Conservation (phyloP, 1,284 basidiomycete species). For the Termitomyces sp. region DNA sequence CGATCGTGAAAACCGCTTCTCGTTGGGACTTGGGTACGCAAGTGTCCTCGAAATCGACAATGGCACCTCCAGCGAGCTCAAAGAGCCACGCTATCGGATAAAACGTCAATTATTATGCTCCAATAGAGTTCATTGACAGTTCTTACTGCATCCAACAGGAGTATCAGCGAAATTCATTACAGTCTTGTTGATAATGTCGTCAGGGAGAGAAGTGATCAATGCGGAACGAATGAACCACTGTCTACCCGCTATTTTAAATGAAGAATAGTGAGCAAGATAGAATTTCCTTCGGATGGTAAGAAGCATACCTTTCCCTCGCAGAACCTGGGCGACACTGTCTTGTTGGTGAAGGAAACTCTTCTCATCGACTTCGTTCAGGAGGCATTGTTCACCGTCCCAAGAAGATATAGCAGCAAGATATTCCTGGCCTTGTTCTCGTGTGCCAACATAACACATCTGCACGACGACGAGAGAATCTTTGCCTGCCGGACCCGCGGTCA, state of each 20-base stretch:
- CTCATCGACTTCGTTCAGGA: conserved; percentile 86
- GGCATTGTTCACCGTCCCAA: conserved; percentile 78
- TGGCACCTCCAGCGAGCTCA: conserved; percentile 81
- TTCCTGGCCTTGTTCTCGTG: conserved; percentile 69
- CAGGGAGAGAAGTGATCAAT: conserved; percentile 73
- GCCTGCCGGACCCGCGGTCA: conserved; percentile 81
- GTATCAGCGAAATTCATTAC: conserved; percentile 76
- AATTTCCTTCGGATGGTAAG: not conserved
- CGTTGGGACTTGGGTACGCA: conserved; percentile 76
- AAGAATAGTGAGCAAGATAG: not conserved
- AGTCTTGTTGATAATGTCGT: conserved; percentile 81
- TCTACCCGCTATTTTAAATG: conserved; percentile 49
- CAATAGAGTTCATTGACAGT: not conserved
- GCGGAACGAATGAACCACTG: conserved; percentile 89
- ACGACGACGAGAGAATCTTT: conserved; percentile 83
- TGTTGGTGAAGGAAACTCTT: conserved; percentile 86
- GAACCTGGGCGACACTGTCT: conserved; percentile 83
- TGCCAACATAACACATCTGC: conserved; percentile 83
- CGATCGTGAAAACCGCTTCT: conserved; percentile 77
- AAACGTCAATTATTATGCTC: not conserved
- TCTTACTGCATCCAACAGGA: conserved; percentile 83
- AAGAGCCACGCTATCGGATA: conserved; percentile 73
- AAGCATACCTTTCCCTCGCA: conserved; percentile 66
- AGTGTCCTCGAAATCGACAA: conserved; percentile 65
- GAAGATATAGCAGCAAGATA: conserved; percentile 78